Evolutionary conservation across 805 yeast species (phyloP).

Genomic region (Zygoascus tannicola): DNA sequence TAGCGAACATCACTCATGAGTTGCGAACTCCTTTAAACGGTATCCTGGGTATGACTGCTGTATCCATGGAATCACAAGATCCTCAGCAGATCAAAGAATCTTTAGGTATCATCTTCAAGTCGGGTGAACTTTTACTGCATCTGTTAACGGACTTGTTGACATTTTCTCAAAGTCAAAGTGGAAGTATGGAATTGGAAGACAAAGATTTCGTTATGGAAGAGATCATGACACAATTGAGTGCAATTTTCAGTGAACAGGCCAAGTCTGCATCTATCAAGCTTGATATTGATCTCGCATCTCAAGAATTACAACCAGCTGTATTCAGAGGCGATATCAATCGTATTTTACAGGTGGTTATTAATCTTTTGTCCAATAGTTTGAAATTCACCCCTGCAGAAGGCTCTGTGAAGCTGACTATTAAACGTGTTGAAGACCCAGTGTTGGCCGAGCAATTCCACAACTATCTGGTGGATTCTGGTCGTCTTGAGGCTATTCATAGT

Average conservation of each 20-base stretch:
- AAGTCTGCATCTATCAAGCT: conserved; percentile 63
- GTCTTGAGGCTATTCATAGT: not conserved
- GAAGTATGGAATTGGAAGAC: conserved; percentile 73
- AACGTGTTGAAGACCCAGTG: not conserved
- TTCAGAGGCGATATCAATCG: conserved; percentile 84
- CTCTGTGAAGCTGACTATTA: conserved; percentile 40
- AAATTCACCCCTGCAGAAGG: conserved; percentile 93
- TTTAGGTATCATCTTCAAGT: conserved; percentile 72
- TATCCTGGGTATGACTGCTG: conserved; percentile 89
- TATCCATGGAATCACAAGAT: conserved; percentile 81
- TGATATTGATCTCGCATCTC: conserved; percentile 39
- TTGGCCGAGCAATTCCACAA: not conserved
- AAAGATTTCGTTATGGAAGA: conserved; percentile 73
- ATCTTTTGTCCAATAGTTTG: conserved; percentile 78
- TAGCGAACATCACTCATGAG: conserved; percentile 90
- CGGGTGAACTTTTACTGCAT: conserved; percentile 84
- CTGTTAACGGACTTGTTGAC: conserved; percentile 84
- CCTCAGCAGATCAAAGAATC: conserved; percentile 59
- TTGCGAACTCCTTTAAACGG: conserved; percentile 94
- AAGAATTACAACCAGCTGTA: conserved; percentile 34
- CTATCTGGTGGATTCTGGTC: conserved; percentile 2
- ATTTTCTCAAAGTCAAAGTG: conserved; percentile 84
- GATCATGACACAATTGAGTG: conserved; percentile 72
- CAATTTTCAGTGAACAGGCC: conserved; percentile 55
- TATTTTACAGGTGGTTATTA: conserved; percentile 86